Base-by-base conservation (phyloP, 768 basidiomycete genomes). In the Mycena alexandri region DNA sequence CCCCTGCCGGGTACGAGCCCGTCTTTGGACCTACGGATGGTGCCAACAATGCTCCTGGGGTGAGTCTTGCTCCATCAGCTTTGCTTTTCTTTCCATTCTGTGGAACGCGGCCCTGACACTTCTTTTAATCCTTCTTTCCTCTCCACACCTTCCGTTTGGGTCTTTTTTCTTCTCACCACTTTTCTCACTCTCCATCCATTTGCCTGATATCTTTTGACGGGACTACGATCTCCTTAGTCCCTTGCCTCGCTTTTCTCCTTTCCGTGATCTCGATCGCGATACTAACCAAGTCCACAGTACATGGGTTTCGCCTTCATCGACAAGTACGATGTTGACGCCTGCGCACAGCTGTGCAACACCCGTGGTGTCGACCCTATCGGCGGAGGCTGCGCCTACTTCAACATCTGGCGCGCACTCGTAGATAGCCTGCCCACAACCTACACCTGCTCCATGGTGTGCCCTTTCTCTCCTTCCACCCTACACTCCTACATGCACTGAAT, bases 301-400 rank as follows among this genome's bases (percentile, higher is more conserved):
- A 85, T 85, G 84, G 84, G 84, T 61, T 86, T 84, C 63, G 82
- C 79, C 16, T 85, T 85, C 76, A 75, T 85, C 22, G 81, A 83
- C 67, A 75, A 78, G 54, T 86, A 86, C 71, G 84, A 85, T 63
- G 82, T 83, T 51, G 68, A 78, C 10, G 82, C 82, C 6, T 86
- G 84, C 55, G 82, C 85, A 17, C 72, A 74, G n/a, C 77, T 81
- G 25, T 86, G 85, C 72, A 85, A 83, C 60, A 75, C 74, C 12
- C 81, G 84, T 25, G 80, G 77, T 7, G 75, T 81, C 4, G 84
- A 86, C 64, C 71, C 75, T 7, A 67, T 67, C 33, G 84, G 84
- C 29, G 85, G 84, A 48, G 80, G 79, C 6, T 86, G 85, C 74
- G 79, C 81, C 60, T 86, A 80, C 77, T 84, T 86, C 76, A 86